Conservation (phyloP, 1,284 basidiomycete genomes). For the Tremellales sp. region DNA sequence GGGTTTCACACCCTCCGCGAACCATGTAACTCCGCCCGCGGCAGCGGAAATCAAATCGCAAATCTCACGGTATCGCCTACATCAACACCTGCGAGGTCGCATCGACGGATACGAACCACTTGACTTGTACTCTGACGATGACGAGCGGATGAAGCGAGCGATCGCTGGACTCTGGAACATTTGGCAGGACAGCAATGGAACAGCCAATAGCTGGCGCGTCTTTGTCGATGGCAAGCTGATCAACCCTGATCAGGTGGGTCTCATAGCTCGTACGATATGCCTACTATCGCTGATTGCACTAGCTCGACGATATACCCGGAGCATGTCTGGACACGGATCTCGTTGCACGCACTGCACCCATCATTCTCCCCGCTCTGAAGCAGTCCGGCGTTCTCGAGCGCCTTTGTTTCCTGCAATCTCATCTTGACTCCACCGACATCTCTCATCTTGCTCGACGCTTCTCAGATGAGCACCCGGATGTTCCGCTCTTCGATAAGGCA, state of each 20-base stretch:
- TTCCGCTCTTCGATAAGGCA: constrained; percentile 20
- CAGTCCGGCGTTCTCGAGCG: constrained; percentile 57
- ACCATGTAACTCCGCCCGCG: constrained; percentile 56
- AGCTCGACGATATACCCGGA: not conserved
- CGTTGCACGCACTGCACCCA: constrained; percentile 10
- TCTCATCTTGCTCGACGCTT: constrained; percentile 30
- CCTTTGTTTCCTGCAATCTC: constrained; percentile 66
- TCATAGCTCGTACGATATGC: too few species aligned
- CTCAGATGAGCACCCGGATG: constrained; percentile 16
- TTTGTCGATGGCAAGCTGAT: constrained; percentile 64
- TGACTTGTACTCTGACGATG: constrained; percentile 73
- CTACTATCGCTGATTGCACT: not conserved
- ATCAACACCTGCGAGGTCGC: constrained; percentile 57
- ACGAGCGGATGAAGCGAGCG: constrained; percentile 58
- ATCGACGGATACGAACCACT: constrained; percentile 66
- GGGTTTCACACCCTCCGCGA: constrained; percentile 72
- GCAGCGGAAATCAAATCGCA: constrained; percentile 61
- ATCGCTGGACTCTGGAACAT: constrained; percentile 65
- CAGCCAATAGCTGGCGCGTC: constrained; percentile 72
- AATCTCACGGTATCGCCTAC: constrained; percentile 84
- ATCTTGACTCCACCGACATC: constrained; percentile 75
- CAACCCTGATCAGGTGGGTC: constrained; percentile 59
- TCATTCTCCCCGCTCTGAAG: constrained; percentile 56
- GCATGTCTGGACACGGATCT: not conserved
- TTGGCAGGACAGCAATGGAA: constrained; percentile 62